A percentile compares a stretch with the other conserved stretches of the same genome.
Evolutionary conservation across 1,284 basidiomycete genomes (phyloP).

Genomic region (Malassezia furfur): DNA sequence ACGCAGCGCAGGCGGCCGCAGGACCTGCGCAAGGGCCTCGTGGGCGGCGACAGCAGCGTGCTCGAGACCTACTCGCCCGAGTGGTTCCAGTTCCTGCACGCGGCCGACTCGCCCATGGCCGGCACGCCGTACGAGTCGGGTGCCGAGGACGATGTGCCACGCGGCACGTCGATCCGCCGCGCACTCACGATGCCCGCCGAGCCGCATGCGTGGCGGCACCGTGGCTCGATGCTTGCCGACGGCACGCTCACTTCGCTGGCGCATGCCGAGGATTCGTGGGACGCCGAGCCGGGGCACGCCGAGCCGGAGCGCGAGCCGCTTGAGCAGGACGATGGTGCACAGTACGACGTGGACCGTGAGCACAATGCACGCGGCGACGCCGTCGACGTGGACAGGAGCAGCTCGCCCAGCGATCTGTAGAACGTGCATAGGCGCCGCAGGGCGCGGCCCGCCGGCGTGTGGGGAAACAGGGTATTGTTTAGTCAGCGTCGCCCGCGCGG

Average conservation of each 20-base stretch:
- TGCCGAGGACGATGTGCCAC: neutral
- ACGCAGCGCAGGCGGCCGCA: neutral
- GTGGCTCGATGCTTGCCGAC: slow-evolving; percentile 2
- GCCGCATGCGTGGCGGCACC: neutral
- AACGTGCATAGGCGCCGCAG: too few species aligned
- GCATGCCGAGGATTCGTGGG: neutral
- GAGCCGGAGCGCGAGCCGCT: too few species aligned
- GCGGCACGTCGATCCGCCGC: neutral
- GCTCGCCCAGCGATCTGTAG: too few species aligned
- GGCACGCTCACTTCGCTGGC: neutral
- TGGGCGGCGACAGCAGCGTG: neutral
- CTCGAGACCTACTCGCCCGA: slow-evolving; percentile 7
- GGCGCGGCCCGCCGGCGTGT: too few species aligned
- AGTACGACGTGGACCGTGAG: too few species aligned
- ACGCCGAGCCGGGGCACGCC: neutral
- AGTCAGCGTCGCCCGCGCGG: too few species aligned
- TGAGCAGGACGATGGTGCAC: too few species aligned
- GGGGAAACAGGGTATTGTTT: too few species aligned
- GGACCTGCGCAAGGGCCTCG: neutral
- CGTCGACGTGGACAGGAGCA: too few species aligned
- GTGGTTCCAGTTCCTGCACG: slow-evolving; percentile 4
- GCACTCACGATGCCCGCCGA: neutral
- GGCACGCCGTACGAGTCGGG: neutral
- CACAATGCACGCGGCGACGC: too few species aligned
- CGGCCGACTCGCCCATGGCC: neutral